Evolutionary conservation across 225 moss, liverwort and hornwort species (phyloP).

Genomic region (Bryoerythrophyllum caledonicum): DNA sequence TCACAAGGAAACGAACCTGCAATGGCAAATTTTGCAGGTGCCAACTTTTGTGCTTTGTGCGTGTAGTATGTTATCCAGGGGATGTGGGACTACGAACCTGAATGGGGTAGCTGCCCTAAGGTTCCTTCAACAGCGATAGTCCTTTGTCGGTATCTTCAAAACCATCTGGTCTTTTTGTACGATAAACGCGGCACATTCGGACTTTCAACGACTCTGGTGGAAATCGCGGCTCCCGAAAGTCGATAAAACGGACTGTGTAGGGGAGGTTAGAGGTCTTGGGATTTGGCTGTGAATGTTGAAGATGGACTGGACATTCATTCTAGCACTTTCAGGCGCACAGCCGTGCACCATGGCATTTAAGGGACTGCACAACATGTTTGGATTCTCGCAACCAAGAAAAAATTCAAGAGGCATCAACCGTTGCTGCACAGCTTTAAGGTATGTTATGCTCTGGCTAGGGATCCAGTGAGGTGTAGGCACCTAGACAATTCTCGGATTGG

Average conservation of each 20-base stretch:
- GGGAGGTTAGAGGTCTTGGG: constrained; percentile 1
- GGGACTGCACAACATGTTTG: neutral
- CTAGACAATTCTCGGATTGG: neutral
- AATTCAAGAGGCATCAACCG: neutral
- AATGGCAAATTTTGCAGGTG: constrained; percentile 32
- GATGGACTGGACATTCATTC: constrained; percentile 25
- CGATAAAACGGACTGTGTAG: neutral
- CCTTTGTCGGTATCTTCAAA: constrained; percentile 9
- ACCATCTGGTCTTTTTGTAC: constrained; percentile 15
- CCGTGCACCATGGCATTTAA: constrained; percentile 16
- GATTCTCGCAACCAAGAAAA: constrained; percentile 3
- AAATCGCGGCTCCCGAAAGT: constrained; percentile 1
- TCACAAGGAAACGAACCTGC: constrained; percentile 30
- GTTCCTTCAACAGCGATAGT: neutral
- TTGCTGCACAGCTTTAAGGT: constrained; percentile 12
- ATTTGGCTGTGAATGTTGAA: constrained; percentile 16
- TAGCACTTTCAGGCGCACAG: constrained; percentile 26
- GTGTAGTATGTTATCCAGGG: constrained; percentile 18
- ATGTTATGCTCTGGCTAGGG: neutral
- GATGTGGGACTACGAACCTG: constrained; percentile 12
- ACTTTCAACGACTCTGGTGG: constrained; percentile 17
- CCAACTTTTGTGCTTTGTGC: constrained; percentile 36
- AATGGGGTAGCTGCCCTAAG: constrained; percentile 5
- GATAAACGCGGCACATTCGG: constrained; percentile 23
- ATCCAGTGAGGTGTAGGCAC: neutral